Conservation (phyloP, 1,139 yeast genomes). For the Saccharomycopsis crataegensis region DNA sequence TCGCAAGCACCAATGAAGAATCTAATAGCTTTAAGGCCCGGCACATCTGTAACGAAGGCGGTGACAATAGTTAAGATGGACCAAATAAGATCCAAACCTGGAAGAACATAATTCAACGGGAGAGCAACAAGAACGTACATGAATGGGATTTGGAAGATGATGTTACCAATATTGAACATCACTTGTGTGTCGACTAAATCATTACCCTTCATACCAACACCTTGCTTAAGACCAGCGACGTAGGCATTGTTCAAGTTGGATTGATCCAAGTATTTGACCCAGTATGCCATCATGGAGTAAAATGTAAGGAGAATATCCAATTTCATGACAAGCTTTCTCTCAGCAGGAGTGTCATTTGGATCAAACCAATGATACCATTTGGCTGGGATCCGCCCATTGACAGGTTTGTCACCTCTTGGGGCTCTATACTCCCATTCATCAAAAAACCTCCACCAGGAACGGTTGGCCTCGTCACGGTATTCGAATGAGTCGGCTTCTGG, state of each 20-base stretch:
- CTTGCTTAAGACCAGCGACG: slow-evolving; percentile 53
- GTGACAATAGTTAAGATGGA: slow-evolving; percentile 46
- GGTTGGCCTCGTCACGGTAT: slow-evolving; percentile 52
- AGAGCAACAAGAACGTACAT: slow-evolving; percentile 32
- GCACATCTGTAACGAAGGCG: slow-evolving; percentile 34
- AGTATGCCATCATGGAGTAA: slow-evolving; percentile 56
- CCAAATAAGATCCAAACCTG: slow-evolving; percentile 42
- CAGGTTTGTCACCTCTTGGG: slow-evolving; percentile 22
- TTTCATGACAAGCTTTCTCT: slow-evolving; percentile 47
- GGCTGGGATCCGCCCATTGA: slow-evolving; percentile 31
- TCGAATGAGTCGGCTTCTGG: slow-evolving; percentile 26
- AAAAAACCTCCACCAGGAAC: slow-evolving; percentile 56
- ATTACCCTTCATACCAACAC: slow-evolving; percentile 47
- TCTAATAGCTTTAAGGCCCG: slow-evolving; percentile 38
- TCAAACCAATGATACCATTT: slow-evolving; percentile 64
- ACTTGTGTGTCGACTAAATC: slow-evolving; percentile 53
- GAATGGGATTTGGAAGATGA: slow-evolving; percentile 46
- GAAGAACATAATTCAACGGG: slow-evolving; percentile 32
- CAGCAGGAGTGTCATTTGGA: slow-evolving; percentile 42
- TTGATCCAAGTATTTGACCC: slow-evolving; percentile 65
- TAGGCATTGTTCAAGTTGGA: slow-evolving; percentile 58
- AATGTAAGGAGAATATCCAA: slow-evolving; percentile 53
- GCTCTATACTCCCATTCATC: slow-evolving; percentile 56
- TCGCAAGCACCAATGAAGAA: slow-evolving; percentile 32
- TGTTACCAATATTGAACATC: slow-evolving; percentile 50